Percentiles rank a stretch among this genome's conserved stretches.
Evolutionary conservation across 192 early-diverging fungal species (phyloP).

Genomic region (Dissophora globulifera): DNA sequence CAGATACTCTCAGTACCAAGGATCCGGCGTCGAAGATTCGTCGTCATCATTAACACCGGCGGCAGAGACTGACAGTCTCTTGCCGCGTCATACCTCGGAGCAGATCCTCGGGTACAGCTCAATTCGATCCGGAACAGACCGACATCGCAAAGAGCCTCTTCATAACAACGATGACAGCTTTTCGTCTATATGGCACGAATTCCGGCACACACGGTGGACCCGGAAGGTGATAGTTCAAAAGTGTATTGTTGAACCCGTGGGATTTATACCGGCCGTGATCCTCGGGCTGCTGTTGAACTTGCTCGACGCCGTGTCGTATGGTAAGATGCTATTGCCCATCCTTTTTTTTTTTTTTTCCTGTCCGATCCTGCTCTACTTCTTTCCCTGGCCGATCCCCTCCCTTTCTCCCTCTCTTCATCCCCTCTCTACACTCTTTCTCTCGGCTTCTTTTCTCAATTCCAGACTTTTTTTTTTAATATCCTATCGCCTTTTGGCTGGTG

Average conservation of each 20-base stretch:
- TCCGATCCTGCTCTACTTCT: too few relatives aligned
- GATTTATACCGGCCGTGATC: slow-evolving; percentile 88
- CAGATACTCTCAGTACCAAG: too few relatives aligned
- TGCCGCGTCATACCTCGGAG: slow-evolving; percentile 20
- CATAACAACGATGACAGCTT: slow-evolving; percentile 17
- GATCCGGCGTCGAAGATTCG: too few relatives aligned
- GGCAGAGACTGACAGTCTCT: slow-evolving; percentile 29
- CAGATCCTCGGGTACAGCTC: slow-evolving; percentile 19
- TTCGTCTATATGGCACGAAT: slow-evolving; percentile 27
- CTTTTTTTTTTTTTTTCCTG: slow-evolving; percentile 9
- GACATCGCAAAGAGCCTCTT: background rate
- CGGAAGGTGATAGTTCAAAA: slow-evolving; percentile 38
- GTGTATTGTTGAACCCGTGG: slow-evolving; percentile 60
- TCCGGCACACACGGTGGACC: slow-evolving; percentile 40
- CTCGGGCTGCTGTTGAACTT: slow-evolving; percentile 92
- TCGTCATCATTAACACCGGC: background rate
- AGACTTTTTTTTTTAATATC: too few relatives aligned
- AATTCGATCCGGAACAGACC: slow-evolving; percentile 8
- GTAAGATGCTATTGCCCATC: slow-evolving; percentile 35
- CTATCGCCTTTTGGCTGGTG: too few relatives aligned
- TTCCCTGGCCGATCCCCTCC: too few relatives aligned
- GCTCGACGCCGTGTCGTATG: slow-evolving; percentile 91
- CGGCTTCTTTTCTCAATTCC: background rate
- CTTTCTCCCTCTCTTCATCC: too few relatives aligned
- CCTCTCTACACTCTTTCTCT: slow-evolving; percentile 6